phyloP scores from a whole-genome alignment of 306 rosid genomes.

The Canavalia ensiformis region DNA sequence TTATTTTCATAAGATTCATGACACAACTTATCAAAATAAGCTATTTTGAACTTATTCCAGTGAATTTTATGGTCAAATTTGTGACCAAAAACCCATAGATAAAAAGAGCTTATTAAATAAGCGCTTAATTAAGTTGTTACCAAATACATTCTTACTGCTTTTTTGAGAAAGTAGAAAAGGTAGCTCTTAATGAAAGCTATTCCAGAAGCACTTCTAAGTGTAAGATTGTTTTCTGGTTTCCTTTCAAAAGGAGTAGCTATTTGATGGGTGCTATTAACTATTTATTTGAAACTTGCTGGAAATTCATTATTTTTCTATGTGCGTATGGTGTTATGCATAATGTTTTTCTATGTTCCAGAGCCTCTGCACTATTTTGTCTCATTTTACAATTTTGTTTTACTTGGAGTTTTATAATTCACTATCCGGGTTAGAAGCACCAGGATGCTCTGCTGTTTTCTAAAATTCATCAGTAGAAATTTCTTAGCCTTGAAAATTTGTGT shows the following conservation, averaged over 20 bases:
- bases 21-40: no score
- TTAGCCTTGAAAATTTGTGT: conserved; percentile 13
- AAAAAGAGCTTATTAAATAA: no score
- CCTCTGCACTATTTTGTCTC: background rate
- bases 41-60: no score
- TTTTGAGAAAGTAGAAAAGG: no score
- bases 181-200: background rate
- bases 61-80: no score
- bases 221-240: background rate
- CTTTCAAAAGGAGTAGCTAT: background rate
- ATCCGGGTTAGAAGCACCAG: background rate
- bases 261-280: background rate
- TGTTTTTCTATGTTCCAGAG: background rate
- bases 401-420: background rate
- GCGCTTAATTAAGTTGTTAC: no score
- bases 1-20: no score
- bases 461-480: background rate
- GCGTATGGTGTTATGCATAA: background rate
- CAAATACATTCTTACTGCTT: no score
- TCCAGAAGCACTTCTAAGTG: background rate
- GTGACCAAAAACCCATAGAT: no score
- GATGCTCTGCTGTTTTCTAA: conserved; percentile 15
- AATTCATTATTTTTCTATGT: conserved; percentile 11
- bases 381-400: conserved; percentile 13
- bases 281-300: background rate